phyloP scores from a whole-genome alignment of 768 basidiomycete genomes.

The Boletus subparvulus region DNA sequence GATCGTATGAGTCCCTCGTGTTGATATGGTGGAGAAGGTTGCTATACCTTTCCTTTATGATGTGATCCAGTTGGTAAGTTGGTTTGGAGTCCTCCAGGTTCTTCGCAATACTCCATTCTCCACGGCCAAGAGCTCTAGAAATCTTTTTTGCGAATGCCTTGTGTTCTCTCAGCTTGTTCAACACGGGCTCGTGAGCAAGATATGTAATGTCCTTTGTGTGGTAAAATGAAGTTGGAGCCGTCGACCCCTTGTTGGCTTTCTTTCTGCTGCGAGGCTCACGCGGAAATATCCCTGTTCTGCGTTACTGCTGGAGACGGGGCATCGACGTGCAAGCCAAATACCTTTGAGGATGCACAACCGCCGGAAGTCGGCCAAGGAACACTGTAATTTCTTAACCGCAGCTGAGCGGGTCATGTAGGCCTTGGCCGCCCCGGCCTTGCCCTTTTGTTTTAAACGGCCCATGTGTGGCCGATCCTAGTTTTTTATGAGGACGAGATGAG shows the following conservation, averaged over 20 bases:
- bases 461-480: constrained; percentile 37
- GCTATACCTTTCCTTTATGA: constrained; percentile 91
- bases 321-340: constrained; percentile 29
- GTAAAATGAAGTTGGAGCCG: constrained; percentile 96
- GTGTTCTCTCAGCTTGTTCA: constrained; percentile 92
- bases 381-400: constrained; percentile 94
- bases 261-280: constrained; percentile 92
- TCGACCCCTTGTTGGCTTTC: constrained; percentile 95
- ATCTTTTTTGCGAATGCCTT: constrained; percentile 98
- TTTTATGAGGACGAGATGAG: neutral
- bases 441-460: constrained; percentile 81
- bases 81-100: constrained; percentile 92
- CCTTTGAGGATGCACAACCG: constrained; percentile 97
- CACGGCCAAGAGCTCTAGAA: constrained; percentile 85
- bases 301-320: constrained; percentile 9
- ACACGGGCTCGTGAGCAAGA: constrained; percentile 92
- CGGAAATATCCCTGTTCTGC: constrained; percentile 83
- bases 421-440: constrained; percentile 88
- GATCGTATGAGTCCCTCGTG: constrained; percentile 7
- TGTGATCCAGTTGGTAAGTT: constrained; percentile 88
- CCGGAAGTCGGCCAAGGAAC: constrained; percentile 94
- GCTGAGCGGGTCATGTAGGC: constrained; percentile 88
- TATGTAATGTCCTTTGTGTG: constrained; percentile 98
- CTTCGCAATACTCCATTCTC: constrained; percentile 95
- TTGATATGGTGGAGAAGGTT: neutral